phyloP scores from a whole-genome alignment of 176 grass and related monocot genomes.

The Aegilops tauschii region DNA sequence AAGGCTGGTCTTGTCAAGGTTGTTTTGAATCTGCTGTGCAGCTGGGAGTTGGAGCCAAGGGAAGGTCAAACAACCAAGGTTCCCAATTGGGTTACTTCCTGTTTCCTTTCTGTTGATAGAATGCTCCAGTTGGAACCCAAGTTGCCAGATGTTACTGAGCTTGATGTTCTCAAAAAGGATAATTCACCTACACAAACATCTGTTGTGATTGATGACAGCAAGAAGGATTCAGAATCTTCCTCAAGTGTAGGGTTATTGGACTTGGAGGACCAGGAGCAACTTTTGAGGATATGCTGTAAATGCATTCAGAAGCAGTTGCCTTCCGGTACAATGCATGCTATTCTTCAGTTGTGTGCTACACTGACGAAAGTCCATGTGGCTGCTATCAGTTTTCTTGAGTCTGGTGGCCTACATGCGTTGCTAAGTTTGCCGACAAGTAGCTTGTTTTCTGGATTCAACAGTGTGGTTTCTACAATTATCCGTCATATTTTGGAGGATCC shows the following conservation, averaged over 20 bases:
- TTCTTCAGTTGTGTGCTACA: constrained; percentile 90
- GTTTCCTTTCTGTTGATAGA: constrained; percentile 94
- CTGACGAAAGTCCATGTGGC: constrained; percentile 80
- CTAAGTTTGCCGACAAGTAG: constrained; percentile 74
- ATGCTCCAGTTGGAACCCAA: constrained; percentile 92
- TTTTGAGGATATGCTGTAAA: constrained; percentile 87
- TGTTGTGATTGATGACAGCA: constrained; percentile 71
- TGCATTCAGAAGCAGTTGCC: constrained; percentile 76
- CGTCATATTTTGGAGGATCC: constrained; percentile 98
- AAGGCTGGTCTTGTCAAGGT: constrained; percentile 75
- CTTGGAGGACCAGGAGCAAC: constrained; percentile 69
- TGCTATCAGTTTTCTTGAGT: constrained; percentile 79
- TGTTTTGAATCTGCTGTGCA: constrained; percentile 72
- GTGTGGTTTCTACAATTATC: constrained; percentile 82
- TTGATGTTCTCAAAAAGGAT: constrained; percentile 82
- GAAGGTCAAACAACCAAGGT: constrained; percentile 46
- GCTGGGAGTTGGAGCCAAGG: constrained; percentile 55
- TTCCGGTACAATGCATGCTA: constrained; percentile 86
- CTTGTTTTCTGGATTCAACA: constrained; percentile 97
- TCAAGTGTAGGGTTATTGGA: constrained; percentile 54
- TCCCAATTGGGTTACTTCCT: constrained; percentile 94
- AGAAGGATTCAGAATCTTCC: constrained; percentile 46
- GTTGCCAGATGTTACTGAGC: constrained; percentile 70
- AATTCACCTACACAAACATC: constrained; percentile 40
- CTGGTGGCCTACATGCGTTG: constrained; percentile 72